These are phyloP conservation scores for Hypoxylon trugodes DNA, from an alignment of 495 filamentous ascomycete species.

Conservation along the genomic window DNA sequence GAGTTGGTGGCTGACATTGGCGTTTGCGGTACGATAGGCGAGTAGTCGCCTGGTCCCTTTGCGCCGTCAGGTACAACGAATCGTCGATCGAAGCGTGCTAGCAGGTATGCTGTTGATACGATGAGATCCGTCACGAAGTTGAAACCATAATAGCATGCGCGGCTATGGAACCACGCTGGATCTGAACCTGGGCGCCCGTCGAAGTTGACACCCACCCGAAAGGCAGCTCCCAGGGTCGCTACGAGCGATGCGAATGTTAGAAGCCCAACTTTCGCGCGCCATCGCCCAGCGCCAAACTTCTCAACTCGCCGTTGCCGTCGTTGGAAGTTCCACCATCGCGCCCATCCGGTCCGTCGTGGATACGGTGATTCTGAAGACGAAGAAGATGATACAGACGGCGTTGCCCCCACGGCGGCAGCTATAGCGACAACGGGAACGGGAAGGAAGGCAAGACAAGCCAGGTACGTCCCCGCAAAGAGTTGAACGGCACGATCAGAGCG, in stretches of 20 bases:
- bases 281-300: conserved; percentile 75
- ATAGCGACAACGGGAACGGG: conserved; percentile 70
- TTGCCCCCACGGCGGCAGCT: conserved; percentile 50
- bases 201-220: conserved; percentile 69
- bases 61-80: conserved; percentile 72
- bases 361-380: too few relatives aligned
- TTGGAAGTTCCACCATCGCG: too few relatives aligned
- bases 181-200: conserved; percentile 59
- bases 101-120: conserved; percentile 69
- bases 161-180: conserved; percentile 73
- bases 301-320: conserved; percentile 63
- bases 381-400: too few relatives aligned
- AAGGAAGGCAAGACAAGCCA: conserved; percentile 76
- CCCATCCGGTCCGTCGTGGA: too few relatives aligned
- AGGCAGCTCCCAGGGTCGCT: conserved; percentile 74
- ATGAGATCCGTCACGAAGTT: conserved; percentile 76
- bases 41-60: conserved; percentile 51
- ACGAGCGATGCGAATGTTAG: conserved; percentile 62
- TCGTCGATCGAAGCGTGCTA: conserved; percentile 72
- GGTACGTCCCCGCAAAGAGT: conserved; percentile 71
- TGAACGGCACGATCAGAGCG: conserved; percentile 68
- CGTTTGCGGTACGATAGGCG: conserved; percentile 16
- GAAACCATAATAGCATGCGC: conserved; percentile 81
- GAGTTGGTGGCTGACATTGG: too few relatives aligned
- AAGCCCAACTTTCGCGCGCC: conserved; percentile 70